Evolutionary conservation across 768 basidiomycete species (phyloP), one percentile per base, ranked within the genome.

Genomic region (Hygrocybe coccinea): DNA sequence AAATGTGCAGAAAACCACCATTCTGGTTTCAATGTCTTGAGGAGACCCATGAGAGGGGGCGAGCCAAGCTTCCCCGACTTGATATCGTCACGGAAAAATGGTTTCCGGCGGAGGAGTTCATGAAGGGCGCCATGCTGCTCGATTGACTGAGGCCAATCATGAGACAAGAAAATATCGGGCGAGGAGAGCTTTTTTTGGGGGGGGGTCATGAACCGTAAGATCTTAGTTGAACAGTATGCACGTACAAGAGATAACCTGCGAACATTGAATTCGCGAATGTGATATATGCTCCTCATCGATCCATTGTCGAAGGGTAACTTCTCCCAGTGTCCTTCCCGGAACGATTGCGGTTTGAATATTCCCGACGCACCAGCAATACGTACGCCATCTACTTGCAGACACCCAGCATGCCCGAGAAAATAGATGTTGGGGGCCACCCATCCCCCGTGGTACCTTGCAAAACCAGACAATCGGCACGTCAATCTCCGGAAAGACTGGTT

Each of bases 401-500:
- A 90, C 0, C 95, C 95, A 2, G 94, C 92, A 64, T 87, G 83
- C 0, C 97, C 97, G 2, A 99, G 81, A 68, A 90, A 98, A 71
- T 97, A 99, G 52, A 99, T 95, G 65, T 97, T 95, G 0, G 89
- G 90, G 0, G 95, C 97, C 10, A 98, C 71, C 95, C 95, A 98
- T 5, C 94, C 95, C 15, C 95, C 95, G 63, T 98, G 90, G 69
- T 93, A 97, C 55, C 92, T 95, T 52, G 33, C 7, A 52, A 9
- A 24, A 45, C 51, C 19, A 53, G 11, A 46, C 21, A 22, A 14
- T 47, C 15, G 11, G 38, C 10, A 2, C 5, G 12, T 39, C 21
- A 14, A 29, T 8, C 4, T 29, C 4, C 36, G 36, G 17, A 17
- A 14, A 29, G 1, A 74, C 89, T 70, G n/a, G n/a, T n/a, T n/a